phyloP scores from a whole-genome alignment of 2,329 filamentous ascomycete genomes.

The Sclerotinia nivalis region DNA sequence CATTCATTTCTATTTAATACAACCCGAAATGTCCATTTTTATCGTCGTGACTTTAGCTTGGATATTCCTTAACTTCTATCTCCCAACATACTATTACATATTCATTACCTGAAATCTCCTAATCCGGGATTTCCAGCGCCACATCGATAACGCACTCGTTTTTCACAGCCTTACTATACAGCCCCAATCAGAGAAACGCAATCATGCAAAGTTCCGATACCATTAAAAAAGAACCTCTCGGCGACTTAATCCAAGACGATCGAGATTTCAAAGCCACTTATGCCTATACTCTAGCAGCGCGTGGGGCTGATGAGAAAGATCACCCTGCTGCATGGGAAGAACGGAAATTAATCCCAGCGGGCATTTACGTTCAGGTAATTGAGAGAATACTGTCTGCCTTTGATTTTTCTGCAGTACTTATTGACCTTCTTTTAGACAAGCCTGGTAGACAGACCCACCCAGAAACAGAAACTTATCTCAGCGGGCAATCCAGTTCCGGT shows the following conservation, averaged over 20 bases:
- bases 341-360: background rate
- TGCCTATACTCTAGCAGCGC: background rate
- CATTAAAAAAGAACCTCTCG: background rate
- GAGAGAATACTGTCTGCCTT: background rate
- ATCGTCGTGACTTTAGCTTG: background rate
- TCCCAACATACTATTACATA: background rate
- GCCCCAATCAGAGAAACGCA: background rate
- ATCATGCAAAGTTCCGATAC: background rate
- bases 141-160: background rate
- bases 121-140: background rate
- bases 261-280: conserved; percentile 7
- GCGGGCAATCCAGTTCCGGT: too few relatives aligned
- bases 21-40: background rate
- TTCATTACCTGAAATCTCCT: background rate
- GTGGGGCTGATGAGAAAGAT: background rate
- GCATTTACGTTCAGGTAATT: background rate
- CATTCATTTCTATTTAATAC: background rate
- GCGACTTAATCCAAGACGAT: background rate
- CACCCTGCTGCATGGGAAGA: background rate
- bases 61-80: background rate
- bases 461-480: too few relatives aligned
- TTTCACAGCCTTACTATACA: background rate
- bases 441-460: too few relatives aligned
- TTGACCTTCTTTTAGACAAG: background rate
- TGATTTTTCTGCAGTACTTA: background rate